Conservation (phyloP, 2,329 filamentous ascomycete species). For the Aureobasidium sp. region DNA sequence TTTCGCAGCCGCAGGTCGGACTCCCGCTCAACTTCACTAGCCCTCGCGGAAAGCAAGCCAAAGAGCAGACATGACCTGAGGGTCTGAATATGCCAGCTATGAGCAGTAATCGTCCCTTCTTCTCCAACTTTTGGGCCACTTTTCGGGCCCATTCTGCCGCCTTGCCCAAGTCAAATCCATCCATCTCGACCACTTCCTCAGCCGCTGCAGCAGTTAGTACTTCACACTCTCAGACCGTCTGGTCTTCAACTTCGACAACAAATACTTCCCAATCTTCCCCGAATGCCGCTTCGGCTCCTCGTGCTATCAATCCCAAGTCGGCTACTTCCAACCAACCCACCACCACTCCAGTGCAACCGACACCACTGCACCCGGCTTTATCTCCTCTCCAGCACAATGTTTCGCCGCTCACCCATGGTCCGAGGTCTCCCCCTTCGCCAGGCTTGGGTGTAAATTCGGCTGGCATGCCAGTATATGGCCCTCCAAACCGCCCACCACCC, state of each 20-base stretch:
- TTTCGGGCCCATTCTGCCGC: constrained; percentile 57
- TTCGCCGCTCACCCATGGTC: constrained; percentile 30
- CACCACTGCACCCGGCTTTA: constrained; percentile 36
- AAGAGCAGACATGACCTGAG: not conserved
- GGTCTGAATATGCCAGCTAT: constrained; percentile 34
- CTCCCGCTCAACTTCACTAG: not conserved
- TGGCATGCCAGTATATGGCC: constrained; percentile 28
- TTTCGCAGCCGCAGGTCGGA: not conserved
- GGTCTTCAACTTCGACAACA: constrained; percentile 22
- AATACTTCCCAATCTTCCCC: constrained; percentile 23
- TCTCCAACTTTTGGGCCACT: constrained; percentile 60
- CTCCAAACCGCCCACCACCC: constrained; percentile 28
- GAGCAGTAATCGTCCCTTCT: constrained; percentile 60
- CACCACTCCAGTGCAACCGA: constrained; percentile 23
- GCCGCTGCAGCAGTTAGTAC: constrained; percentile 28
- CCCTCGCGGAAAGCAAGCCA: not conserved
- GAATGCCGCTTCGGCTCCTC: constrained; percentile 33
- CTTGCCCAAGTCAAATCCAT: constrained; percentile 48
- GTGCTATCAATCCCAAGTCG: constrained; percentile 44
- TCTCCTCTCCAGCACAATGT: constrained; percentile 31
- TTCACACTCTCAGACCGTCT: constrained; percentile 18
- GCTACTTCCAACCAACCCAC: constrained; percentile 18
- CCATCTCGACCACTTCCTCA: constrained; percentile 35
- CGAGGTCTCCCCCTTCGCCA: constrained; percentile 28
- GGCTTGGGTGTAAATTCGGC: not conserved